Percentiles rank a stretch among this genome's conserved stretches.
phyloP scores from a whole-genome alignment of 148 eudicot genomes.

The Chenopodium berlandieri region DNA sequence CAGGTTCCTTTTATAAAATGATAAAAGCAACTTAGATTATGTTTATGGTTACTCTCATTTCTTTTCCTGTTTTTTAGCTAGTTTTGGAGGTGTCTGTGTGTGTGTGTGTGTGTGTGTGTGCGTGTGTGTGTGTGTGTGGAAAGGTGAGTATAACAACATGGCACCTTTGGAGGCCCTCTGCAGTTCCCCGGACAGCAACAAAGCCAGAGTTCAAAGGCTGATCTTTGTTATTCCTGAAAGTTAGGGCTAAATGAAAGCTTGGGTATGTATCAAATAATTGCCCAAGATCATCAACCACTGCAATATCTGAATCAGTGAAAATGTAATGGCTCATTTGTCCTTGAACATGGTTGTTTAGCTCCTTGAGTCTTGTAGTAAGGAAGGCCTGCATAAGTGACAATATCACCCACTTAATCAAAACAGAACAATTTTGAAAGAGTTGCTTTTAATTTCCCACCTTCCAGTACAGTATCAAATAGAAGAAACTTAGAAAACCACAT shows the following conservation, averaged over 20 bases:
- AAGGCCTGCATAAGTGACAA: slow-evolving; percentile 52
- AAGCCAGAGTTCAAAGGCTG: slow-evolving; percentile 96
- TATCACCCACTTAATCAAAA: slow-evolving; percentile 8
- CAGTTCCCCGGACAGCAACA: slow-evolving; percentile 86
- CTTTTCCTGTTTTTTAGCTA: too few species aligned
- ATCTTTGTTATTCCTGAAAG: slow-evolving; percentile 94
- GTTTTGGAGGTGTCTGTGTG: neutral
- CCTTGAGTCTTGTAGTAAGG: slow-evolving; percentile 59
- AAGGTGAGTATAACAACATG: neutral
- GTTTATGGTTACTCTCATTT: neutral
- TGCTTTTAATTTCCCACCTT: neutral
- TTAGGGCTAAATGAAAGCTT: slow-evolving; percentile 78
- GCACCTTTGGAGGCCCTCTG: slow-evolving; percentile 72
- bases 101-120: neutral
- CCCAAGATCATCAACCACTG: slow-evolving; percentile 77
- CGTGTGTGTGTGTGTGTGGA: neutral
- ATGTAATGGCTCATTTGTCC: slow-evolving; percentile 57
- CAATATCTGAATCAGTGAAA: slow-evolving; percentile 90
- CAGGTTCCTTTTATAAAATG: neutral
- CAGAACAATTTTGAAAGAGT: neutral
- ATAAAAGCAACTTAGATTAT: neutral
- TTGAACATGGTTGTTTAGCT: slow-evolving; percentile 32
- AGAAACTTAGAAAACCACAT: neutral
- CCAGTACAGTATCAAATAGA: neutral
- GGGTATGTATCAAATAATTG: slow-evolving; percentile 53